phyloP scores from a whole-genome alignment of 495 filamentous ascomycete genomes.

The Staphylotrichum longicolle region DNA sequence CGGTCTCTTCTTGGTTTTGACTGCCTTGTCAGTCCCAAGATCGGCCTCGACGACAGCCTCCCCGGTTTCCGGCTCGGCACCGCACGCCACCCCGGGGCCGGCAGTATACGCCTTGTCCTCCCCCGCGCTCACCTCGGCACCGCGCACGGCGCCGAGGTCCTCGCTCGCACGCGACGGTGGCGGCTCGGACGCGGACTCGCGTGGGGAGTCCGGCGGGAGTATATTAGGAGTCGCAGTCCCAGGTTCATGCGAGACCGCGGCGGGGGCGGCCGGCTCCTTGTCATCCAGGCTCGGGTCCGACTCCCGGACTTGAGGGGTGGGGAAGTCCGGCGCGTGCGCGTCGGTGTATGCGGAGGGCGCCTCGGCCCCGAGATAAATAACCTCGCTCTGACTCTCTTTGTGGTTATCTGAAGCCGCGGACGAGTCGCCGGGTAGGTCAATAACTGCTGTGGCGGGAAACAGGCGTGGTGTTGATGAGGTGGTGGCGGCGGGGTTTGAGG shows the following conservation, averaged over 20 bases:
- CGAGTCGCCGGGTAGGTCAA: neutral
- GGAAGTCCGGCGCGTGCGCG: conserved; percentile 26
- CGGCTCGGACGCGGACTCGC: neutral
- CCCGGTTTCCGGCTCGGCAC: conserved; percentile 1
- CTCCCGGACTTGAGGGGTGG: conserved; percentile 23
- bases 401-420: neutral
- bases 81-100: neutral
- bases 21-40: too few species aligned
- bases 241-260: too few species aligned
- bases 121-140: conserved; percentile 15
- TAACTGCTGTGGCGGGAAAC: neutral
- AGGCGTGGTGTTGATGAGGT: neutral
- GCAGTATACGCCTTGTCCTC: neutral
- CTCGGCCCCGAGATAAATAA: conserved; percentile 28
- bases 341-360: conserved; percentile 6
- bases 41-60: too few species aligned
- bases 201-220: neutral
- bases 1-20: too few species aligned
- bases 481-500: neutral
- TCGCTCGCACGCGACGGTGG: neutral
- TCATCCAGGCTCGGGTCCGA: conserved; percentile 11
- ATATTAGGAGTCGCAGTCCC: too few species aligned
- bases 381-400: neutral
- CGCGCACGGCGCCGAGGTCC: conserved; percentile 23
- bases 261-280: neutral